These are phyloP conservation scores for Entrophospora sp. DNA, from an alignment of 192 early-diverging fungal genomes.

Conservation along the genomic window DNA sequence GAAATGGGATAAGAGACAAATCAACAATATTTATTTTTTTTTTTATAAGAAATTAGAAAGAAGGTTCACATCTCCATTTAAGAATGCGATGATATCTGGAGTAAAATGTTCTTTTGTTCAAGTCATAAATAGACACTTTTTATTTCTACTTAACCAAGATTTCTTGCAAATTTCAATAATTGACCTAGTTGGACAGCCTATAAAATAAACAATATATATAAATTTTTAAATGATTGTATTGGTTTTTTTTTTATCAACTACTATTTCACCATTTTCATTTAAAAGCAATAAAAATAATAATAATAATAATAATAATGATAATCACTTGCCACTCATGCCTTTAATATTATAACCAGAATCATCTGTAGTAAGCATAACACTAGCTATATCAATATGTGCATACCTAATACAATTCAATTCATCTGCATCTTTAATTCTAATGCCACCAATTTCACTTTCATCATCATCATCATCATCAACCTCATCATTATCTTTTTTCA, in stretches of 20 bases:
- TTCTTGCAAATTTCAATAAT: constrained; percentile 64
- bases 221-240: too few species aligned
- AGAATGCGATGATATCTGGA: too few species aligned
- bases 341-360: constrained; percentile 54
- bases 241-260: too few species aligned
- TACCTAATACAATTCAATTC: constrained; percentile 39
- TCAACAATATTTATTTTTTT: too few species aligned
- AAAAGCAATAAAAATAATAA: not conserved
- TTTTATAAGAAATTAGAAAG: too few species aligned
- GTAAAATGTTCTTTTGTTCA: too few species aligned
- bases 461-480: constrained; percentile 31
- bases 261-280: not conserved
- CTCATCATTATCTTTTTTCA: constrained; percentile 37
- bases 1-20: too few species aligned
- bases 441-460: constrained; percentile 36
- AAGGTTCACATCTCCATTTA: too few species aligned
- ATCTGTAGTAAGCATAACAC: constrained; percentile 65
- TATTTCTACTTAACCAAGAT: not conserved
- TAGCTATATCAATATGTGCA: constrained; percentile 84
- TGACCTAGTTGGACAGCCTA: constrained; percentile 73
- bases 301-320: too few species aligned
- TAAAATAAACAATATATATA: not conserved
- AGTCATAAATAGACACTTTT: too few species aligned
- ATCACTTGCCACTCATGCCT: constrained; percentile 69
- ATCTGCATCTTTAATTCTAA: constrained; percentile 21